phyloP scores from a whole-genome alignment of 169 alveolate genomes.

The Babesia sp. region DNA sequence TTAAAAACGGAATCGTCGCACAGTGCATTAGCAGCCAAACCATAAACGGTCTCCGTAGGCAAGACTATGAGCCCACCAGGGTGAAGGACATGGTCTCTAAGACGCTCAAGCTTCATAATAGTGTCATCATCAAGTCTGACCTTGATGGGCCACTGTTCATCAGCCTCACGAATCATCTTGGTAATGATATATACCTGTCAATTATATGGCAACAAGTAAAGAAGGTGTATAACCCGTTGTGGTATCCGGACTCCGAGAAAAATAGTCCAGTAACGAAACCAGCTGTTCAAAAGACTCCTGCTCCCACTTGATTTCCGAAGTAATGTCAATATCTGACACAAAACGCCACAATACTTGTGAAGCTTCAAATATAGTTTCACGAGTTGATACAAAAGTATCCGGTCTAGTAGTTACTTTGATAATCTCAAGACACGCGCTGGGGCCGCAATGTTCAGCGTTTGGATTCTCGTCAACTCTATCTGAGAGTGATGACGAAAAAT shows the following conservation, averaged over 20 bases:
- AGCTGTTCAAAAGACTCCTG: background rate
- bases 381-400: conserved; percentile 33
- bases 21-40: conserved; percentile 94
- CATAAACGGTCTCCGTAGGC: conserved; percentile 98
- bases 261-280: background rate
- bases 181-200: background rate
- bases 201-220: conserved; percentile 1
- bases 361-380: background rate
- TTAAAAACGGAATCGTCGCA: conserved; percentile 82
- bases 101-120: background rate
- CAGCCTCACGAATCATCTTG: background rate
- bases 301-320: background rate
- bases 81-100: conserved; percentile 44
- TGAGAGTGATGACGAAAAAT: background rate
- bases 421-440: conserved; percentile 14
- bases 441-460: background rate
- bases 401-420: conserved; percentile 42
- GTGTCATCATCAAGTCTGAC: background rate
- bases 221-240: conserved; percentile 28
- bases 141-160: background rate
- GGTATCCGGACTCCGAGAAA: conserved; percentile 6
- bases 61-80: conserved; percentile 89
- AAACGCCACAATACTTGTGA: conserved; percentile 24
- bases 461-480: background rate
- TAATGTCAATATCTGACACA: background rate